These are phyloP conservation scores for Xylariaceae sp. DNA, from an alignment of 2,329 filamentous ascomycete genomes.

Conservation along the genomic window DNA sequence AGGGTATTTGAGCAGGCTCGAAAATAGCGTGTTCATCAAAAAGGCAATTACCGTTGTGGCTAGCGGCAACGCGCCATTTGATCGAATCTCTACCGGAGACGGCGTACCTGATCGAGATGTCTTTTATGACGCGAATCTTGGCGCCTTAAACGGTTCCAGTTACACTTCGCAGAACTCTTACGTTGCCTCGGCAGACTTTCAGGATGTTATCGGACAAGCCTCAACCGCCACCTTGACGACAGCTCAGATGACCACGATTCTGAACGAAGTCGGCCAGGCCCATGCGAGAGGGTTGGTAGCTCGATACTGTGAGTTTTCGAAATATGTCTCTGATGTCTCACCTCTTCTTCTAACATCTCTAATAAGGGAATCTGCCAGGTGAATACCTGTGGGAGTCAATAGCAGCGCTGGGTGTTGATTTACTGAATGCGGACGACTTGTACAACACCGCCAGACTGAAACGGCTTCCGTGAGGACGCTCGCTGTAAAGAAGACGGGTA, in stretches of 20 bases:
- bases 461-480: slow-evolving; percentile 6
- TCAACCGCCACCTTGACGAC: slow-evolving; percentile 19
- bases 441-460: slow-evolving; percentile 22
- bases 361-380: slow-evolving; percentile 27
- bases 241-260: slow-evolving; percentile 14
- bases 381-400: slow-evolving; percentile 31
- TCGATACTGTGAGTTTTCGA: slow-evolving; percentile 30
- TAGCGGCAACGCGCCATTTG: slow-evolving; percentile 29
- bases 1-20: slow-evolving; percentile 29
- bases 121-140: slow-evolving; percentile 30
- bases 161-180: slow-evolving; percentile 28
- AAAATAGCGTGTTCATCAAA: slow-evolving; percentile 23
- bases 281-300: slow-evolving; percentile 28
- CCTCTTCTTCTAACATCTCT: slow-evolving; percentile 13
- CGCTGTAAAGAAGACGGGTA: not conserved
- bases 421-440: slow-evolving; percentile 30
- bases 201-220: slow-evolving; percentile 24
- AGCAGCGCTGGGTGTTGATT: slow-evolving; percentile 26
- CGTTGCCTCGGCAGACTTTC: slow-evolving; percentile 30
- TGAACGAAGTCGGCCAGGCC: slow-evolving; percentile 23
- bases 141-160: slow-evolving; percentile 16
- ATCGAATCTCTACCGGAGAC: slow-evolving; percentile 26
- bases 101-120: slow-evolving; percentile 28
- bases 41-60: slow-evolving; percentile 29
- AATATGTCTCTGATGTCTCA: not conserved